A percentile compares a stretch with the other conserved stretches of the same genome.
Conservation (phyloP, 768 basidiomycete genomes). For the Xerocomus potaroensis region DNA sequence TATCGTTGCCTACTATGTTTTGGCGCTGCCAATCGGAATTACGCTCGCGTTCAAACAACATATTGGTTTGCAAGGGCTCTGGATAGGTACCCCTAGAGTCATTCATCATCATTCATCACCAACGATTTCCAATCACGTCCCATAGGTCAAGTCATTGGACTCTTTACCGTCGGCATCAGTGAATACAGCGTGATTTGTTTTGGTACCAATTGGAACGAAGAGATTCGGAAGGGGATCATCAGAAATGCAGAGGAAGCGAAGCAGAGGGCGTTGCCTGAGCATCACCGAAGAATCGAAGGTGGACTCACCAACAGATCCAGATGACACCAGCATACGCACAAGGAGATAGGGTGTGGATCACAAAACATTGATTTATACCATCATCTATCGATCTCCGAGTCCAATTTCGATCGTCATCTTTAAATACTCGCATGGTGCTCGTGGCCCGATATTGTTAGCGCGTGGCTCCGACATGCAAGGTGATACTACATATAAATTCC, state of each 20-base stretch:
- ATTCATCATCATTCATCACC: not conserved
- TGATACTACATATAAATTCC: not conserved
- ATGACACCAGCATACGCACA: not conserved
- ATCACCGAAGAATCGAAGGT: conserved; percentile 8
- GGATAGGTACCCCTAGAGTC: conserved; percentile 38
- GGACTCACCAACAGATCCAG: conserved; percentile 18
- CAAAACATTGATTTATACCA: not conserved
- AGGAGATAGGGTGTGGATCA: not conserved
- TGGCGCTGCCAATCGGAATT: conserved; percentile 51
- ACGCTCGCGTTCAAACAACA: conserved; percentile 43
- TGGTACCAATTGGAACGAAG: conserved; percentile 46
- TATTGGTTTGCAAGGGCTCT: conserved; percentile 47
- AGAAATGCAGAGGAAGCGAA: conserved; percentile 35
- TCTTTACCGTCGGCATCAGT: conserved; percentile 66
- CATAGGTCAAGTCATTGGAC: conserved; percentile 65
- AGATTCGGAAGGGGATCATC: conserved; percentile 37
- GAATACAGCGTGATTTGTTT: conserved; percentile 62
- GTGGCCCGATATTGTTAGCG: not conserved
- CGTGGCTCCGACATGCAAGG: not conserved
- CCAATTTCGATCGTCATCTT: not conserved
- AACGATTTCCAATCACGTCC: conserved; percentile 8
- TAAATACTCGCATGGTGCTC: not conserved
- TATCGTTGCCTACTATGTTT: conserved; percentile 56
- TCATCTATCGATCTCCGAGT: too few relatives aligned
- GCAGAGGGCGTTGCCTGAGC: conserved; percentile 23